Conservation (phyloP, 1,284 basidiomycete genomes). For the Malassezia sympodialis region DNA sequence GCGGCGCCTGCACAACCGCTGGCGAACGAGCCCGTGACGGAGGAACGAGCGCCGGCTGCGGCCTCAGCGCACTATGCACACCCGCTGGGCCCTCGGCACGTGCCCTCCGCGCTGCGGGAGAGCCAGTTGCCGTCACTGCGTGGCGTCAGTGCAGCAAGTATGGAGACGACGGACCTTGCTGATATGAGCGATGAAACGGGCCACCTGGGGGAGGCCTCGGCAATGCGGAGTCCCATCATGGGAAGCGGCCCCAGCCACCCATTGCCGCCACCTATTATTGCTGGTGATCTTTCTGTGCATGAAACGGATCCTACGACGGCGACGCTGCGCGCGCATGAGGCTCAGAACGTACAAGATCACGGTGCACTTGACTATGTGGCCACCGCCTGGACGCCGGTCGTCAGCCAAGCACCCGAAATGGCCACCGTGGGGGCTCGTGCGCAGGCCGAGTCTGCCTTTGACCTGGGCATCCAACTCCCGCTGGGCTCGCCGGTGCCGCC, state of each 20-base stretch:
- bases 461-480: conserved; percentile 13
- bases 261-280: conserved; percentile 41
- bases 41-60: not conserved
- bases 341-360: conserved; percentile 18
- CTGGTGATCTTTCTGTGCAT: conserved; percentile 11
- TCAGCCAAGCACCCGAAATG: not conserved
- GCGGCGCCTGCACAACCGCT: not conserved
- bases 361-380: conserved; percentile 13
- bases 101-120: conserved; percentile 23
- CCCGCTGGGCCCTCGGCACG: conserved; percentile 19
- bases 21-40: not conserved
- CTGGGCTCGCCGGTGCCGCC: not conserved
- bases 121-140: conserved; percentile 25
- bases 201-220: conserved; percentile 22
- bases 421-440: not conserved
- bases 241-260: conserved; percentile 18
- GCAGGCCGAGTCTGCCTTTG: not conserved
- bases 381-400: conserved; percentile 3
- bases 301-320: conserved; percentile 10
- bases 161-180: conserved; percentile 28
- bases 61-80: conserved; percentile 11
- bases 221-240: conserved; percentile 20
- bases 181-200: conserved; percentile 35
- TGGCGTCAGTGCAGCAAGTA: conserved; percentile 29
- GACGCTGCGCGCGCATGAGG: conserved; percentile 11